phyloP scores from a whole-genome alignment of 2,329 filamentous ascomycete species.

The Paraconiothyrium sp. region DNA sequence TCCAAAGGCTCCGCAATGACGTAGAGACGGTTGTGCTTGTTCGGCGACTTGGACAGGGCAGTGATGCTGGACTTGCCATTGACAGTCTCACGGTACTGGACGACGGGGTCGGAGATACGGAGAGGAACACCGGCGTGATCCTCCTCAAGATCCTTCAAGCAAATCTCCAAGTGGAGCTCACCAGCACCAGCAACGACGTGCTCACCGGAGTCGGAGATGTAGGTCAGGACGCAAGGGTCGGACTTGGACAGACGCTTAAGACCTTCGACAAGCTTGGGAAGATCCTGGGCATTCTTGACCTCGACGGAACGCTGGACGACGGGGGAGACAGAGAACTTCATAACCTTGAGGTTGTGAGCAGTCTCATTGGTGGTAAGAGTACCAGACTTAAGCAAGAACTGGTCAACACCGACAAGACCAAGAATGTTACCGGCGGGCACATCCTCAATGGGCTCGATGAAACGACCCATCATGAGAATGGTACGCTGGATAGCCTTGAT shows the following conservation, averaged over 20 bases:
- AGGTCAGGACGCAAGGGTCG: constrained; percentile 95
- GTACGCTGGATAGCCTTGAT: constrained; percentile 99
- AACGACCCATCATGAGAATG: constrained; percentile 99
- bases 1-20: constrained; percentile 88
- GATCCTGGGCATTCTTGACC: constrained; percentile 99
- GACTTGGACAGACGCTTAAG: constrained; percentile 99
- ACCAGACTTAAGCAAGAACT: constrained; percentile 99
- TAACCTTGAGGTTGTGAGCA: constrained; percentile 99
- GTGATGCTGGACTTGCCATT: constrained; percentile 85
- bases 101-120: constrained; percentile 96
- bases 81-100: constrained; percentile 98
- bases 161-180: constrained; percentile 99
- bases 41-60: constrained; percentile 98
- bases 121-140: constrained; percentile 99
- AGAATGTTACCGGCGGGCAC: constrained; percentile 99
- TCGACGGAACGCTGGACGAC: constrained; percentile 98
- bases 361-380: constrained; percentile 97
- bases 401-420: constrained; percentile 98
- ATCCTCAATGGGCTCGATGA: constrained; percentile 98
- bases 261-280: constrained; percentile 99
- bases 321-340: constrained; percentile 99
- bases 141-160: constrained; percentile 99
- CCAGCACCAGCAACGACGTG: constrained; percentile 99
- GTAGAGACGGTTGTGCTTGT: constrained; percentile 99
- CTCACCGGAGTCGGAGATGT: constrained; percentile 91